phyloP scores from a whole-genome alignment of 257 asterid species.

The Nicotiana otophora region DNA sequence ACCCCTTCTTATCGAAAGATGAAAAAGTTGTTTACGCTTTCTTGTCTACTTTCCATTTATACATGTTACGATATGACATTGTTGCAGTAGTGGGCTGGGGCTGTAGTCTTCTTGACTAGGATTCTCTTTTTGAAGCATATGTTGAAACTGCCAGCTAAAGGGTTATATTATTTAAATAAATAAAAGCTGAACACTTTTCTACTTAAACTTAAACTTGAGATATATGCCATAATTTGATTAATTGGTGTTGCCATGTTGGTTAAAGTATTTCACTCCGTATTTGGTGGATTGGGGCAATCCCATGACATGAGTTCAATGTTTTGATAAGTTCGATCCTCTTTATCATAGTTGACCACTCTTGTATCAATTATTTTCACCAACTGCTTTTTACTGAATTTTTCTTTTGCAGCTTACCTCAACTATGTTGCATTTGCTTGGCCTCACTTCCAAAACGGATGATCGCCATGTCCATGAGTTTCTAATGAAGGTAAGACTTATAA shows the following conservation, averaged over 20 bases:
- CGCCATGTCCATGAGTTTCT: constrained; percentile 54
- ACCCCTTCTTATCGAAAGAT: not conserved
- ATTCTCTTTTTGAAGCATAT: not conserved
- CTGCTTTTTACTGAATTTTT: constrained; percentile 2
- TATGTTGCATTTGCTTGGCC: constrained; percentile 79
- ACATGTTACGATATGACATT: not conserved
- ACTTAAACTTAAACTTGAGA: not conserved
- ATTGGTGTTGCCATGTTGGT: not conserved
- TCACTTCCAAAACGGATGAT: constrained; percentile 59
- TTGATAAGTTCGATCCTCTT: not conserved
- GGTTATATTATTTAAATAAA: not conserved
- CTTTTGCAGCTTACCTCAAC: constrained; percentile 79
- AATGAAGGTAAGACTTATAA: constrained; percentile 53
- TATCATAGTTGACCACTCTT: not conserved
- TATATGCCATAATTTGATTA: not conserved
- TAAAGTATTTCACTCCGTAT: not conserved
- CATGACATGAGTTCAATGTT: not conserved
- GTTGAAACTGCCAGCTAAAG: not conserved
- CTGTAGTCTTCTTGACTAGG: not conserved
- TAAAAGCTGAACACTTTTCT: not conserved
- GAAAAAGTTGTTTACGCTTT: not conserved
- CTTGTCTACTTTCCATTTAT: not conserved
- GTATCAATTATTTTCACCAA: not conserved
- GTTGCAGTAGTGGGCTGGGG: not conserved
- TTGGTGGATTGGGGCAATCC: not conserved